Conservation (phyloP, 2,329 filamentous ascomycete genomes). For the Epichloe glyceriae region DNA sequence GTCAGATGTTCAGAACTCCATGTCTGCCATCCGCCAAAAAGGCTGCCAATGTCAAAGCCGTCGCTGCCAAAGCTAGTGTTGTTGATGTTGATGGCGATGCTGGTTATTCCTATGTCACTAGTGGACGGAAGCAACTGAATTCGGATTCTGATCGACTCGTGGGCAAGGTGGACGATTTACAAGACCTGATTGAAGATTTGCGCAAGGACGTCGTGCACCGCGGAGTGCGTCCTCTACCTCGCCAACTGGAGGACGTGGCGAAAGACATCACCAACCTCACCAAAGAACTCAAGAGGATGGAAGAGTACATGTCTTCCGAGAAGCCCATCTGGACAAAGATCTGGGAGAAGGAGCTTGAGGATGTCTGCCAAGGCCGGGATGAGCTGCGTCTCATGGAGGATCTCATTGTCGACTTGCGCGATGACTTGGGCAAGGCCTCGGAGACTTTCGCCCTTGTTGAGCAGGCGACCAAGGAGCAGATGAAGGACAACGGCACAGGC, state of each 20-base stretch:
- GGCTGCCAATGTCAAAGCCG: conserved; percentile 66
- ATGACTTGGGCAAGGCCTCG: conserved; percentile 87
- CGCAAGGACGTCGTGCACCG: conserved; percentile 93
- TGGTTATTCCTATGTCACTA: conserved; percentile 75
- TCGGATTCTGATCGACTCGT: conserved; percentile 85
- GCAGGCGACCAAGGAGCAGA: conserved; percentile 95
- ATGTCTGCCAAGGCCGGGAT: conserved; percentile 90
- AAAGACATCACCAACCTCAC: conserved; percentile 75
- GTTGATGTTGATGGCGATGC: conserved; percentile 61
- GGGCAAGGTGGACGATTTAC: conserved; percentile 87
- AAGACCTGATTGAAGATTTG: conserved; percentile 90
- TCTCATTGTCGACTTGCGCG: conserved; percentile 77
- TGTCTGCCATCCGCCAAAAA: conserved; percentile 70
- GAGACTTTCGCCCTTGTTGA: conserved; percentile 93
- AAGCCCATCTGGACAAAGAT: conserved; percentile 98
- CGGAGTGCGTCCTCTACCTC: conserved; percentile 78
- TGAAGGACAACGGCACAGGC: conserved; percentile 55
- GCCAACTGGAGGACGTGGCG: conserved; percentile 77
- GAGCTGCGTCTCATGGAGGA: conserved; percentile 95
- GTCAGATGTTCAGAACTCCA: conserved; percentile 75
- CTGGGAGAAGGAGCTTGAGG: conserved; percentile 94
- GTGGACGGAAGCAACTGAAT: conserved; percentile 75
- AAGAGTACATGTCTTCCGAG: conserved; percentile 81
- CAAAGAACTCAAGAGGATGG: conserved; percentile 84
- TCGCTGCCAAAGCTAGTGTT: conserved; percentile 56